Evolutionary conservation across 768 basidiomycete genomes (phyloP), one percentile per base, ranked within the genome.

Genomic region (Gelatoporia subvermispora): DNA sequence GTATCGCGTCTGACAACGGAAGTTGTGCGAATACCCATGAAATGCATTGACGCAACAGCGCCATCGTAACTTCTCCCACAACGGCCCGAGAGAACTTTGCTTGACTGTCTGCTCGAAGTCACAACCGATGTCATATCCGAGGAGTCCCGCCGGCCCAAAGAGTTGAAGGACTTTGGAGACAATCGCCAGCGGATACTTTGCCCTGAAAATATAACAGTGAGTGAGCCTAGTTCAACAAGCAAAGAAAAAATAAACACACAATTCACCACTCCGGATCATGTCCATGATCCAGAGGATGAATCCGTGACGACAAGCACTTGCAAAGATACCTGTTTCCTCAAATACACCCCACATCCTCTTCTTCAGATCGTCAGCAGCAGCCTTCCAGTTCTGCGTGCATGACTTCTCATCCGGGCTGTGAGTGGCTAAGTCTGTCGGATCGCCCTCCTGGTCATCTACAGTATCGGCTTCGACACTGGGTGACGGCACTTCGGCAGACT

Each of bases 251-350:
- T 20, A 22, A 5, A 53, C 60, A 43, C 36, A 61, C 58, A 53
- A 23, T 40, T 61, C 56, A 0, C 60, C 56, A 18, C 55, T 55
- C 10, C 36, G 34, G 0, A 60, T 35, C 60, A 50, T 55, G 37
- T 61, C 56, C 2, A 45, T 35, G 8, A 59, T 4, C 53, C 53
- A 57, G 3, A 59, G 45, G 1, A 61, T 52, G 17, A 57, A 20
- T 0, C 60, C 56, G 42, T 61, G 60, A 1, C 46, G 28, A 22
- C 51, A 52, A 1, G 37, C 47, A 16, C 52, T 44, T 0, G 65
- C 60, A 50, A 75, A 75, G 8, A 71, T 54, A 0, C 73, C 70
- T 0, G 66, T 64, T 56, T 73, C 69, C 0, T 52, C 65, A 49
- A 50, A 71, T 1, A 71, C 54, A 2, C 46, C 60, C 69, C 64